phyloP scores from a whole-genome alignment of 139 green algal species.

The Haematococcus lacustris region DNA sequence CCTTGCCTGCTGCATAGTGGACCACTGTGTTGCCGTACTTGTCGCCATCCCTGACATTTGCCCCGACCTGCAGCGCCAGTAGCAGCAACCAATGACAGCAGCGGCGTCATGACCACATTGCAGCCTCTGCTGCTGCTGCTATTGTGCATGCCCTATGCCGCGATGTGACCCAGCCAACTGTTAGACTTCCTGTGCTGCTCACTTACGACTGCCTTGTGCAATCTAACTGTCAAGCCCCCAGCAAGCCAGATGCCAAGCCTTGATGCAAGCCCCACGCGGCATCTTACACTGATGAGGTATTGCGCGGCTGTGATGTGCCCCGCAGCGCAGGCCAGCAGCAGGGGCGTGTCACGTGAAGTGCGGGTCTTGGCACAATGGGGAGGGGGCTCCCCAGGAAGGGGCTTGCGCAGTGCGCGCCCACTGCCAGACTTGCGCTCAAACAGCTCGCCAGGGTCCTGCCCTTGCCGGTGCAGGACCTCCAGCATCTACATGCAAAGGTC shows the following conservation, averaged over 20 bases:
- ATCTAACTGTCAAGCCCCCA: neutral
- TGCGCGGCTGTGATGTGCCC: slow-evolving; percentile 4
- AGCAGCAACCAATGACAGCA: neutral
- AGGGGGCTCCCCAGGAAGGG: neutral
- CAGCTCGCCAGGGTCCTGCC: no score
- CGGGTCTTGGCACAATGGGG: neutral
- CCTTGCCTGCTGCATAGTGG: neutral
- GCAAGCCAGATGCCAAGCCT: neutral
- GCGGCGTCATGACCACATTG: neutral
- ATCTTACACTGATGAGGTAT: slow-evolving; percentile 5
- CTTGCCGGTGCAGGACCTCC: slow-evolving; percentile 2
- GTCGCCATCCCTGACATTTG: neutral
- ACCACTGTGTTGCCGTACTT: slow-evolving; percentile 7
- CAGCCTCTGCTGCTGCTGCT: neutral
- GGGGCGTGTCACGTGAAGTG: neutral
- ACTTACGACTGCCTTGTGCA: neutral
- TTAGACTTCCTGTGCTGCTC: neutral
- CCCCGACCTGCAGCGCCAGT: neutral
- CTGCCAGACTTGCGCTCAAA: no score
- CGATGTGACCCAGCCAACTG: no score
- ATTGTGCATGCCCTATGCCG: no score
- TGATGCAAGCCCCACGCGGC: neutral
- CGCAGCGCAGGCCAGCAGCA: neutral
- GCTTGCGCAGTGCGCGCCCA: neutral
- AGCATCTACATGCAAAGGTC: slow-evolving; percentile 5